phyloP scores from a whole-genome alignment of 2,329 filamentous ascomycete genomes.

The Mollisia scopiformis region DNA sequence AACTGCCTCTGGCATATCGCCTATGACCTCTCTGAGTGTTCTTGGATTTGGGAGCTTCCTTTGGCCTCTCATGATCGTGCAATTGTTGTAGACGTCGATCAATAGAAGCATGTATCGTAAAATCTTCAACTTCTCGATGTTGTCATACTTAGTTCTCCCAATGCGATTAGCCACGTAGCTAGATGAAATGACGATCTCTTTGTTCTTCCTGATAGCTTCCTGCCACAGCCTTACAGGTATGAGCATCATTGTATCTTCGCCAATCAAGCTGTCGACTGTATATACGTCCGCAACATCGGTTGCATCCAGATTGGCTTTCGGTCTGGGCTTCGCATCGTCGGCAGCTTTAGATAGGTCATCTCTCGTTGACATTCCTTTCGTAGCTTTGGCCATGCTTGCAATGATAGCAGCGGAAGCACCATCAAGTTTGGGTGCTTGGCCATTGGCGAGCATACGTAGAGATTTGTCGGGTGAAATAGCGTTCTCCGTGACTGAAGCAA shows the following conservation, averaged over 20 bases:
- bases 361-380: constrained; percentile 66
- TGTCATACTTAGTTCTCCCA: constrained; percentile 51
- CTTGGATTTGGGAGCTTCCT: constrained; percentile 62
- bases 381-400: constrained; percentile 62
- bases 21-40: constrained; percentile 59
- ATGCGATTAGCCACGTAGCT: constrained; percentile 67
- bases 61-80: constrained; percentile 47
- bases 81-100: constrained; percentile 54
- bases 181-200: constrained; percentile 59
- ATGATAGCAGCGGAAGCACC: constrained; percentile 63
- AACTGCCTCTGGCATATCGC: constrained; percentile 62
- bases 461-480: constrained; percentile 54
- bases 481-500: constrained; percentile 70
- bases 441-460: constrained; percentile 41
- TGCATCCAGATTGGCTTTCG: constrained; percentile 69
- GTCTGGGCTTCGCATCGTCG: constrained; percentile 73
- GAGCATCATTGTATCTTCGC: constrained; percentile 65
- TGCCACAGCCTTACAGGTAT: constrained; percentile 77
- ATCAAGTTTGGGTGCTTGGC: constrained; percentile 53
- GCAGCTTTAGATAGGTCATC: constrained; percentile 67
- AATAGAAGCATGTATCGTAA: constrained; percentile 63
- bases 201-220: constrained; percentile 61
- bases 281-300: constrained; percentile 74
- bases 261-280: constrained; percentile 66
- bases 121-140: constrained; percentile 56